phyloP scores from a whole-genome alignment of 1,139 yeast genomes.

The Candida pseudoviswanathii region DNA sequence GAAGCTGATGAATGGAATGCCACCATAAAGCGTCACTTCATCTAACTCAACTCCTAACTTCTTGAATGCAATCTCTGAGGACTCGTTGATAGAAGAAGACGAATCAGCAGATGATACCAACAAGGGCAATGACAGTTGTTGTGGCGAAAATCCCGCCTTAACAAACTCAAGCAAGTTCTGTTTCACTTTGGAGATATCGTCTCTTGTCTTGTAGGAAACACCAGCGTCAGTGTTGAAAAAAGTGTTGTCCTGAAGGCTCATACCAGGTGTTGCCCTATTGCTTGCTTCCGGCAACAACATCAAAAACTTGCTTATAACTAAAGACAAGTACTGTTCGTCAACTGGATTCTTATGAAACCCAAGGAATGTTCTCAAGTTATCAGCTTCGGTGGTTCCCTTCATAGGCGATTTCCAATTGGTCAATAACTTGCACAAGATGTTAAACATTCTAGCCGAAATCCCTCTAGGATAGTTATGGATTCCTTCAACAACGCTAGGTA shows the following conservation, averaged over 20 bases:
- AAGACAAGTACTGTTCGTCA: conserved; percentile 47
- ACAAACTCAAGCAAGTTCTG: conserved; percentile 34
- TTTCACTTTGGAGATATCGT: conserved; percentile 52
- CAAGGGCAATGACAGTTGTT: conserved; percentile 42
- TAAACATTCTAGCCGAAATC: conserved; percentile 62
- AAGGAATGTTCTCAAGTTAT: conserved; percentile 31
- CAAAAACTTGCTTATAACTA: conserved; percentile 56
- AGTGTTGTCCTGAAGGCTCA: conserved; percentile 53
- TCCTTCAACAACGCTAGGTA: conserved; percentile 52
- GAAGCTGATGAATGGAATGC: conserved; percentile 35
- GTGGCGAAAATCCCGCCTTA: conserved; percentile 41
- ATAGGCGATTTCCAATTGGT: conserved; percentile 53
- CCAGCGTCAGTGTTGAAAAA: conserved; percentile 74
- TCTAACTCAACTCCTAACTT: conserved; percentile 58
- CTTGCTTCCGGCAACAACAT: conserved; percentile 49
- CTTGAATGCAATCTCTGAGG: conserved; percentile 53
- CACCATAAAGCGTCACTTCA: conserved; percentile 21
- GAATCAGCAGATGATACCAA: conserved; percentile 69
- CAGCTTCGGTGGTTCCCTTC: conserved; percentile 46
- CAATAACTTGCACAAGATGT: conserved; percentile 59
- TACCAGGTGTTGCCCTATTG: conserved; percentile 51
- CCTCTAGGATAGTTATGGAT: conserved; percentile 39
- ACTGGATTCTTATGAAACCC: conserved; percentile 28
- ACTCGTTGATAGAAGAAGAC: conserved; percentile 52
- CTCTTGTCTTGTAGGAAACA: conserved; percentile 49